Percentiles rank a stretch among this genome's conserved stretches.
Conservation (phyloP, 805 yeast genomes). For the Hyphopichia homilentoma region DNA sequence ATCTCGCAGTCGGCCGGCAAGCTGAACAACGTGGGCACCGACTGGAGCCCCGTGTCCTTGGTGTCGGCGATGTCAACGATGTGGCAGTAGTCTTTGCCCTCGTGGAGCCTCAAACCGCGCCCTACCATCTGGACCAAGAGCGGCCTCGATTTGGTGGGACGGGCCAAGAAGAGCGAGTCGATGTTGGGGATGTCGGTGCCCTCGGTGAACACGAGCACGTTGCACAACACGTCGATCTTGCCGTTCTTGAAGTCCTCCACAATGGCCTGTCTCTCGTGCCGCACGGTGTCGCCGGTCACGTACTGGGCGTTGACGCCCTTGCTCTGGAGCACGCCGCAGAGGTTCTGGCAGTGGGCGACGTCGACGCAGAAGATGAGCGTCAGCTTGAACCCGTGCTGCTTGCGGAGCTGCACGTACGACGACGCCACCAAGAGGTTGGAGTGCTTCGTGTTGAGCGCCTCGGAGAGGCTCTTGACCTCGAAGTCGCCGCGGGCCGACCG, state of each 20-base stretch:
- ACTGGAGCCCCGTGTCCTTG: constrained; percentile 47
- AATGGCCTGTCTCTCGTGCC: constrained; percentile 46
- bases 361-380: constrained; percentile 79
- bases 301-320: constrained; percentile 67
- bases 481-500: constrained; percentile 48
- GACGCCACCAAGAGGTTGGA: constrained; percentile 58
- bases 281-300: constrained; percentile 65
- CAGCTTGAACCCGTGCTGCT: constrained; percentile 44
- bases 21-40: constrained; percentile 50
- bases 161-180: constrained; percentile 70
- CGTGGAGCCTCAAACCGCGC: constrained; percentile 69
- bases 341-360: constrained; percentile 56
- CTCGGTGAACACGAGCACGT: constrained; percentile 88
- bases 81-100: constrained; percentile 63
- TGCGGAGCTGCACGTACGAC: constrained; percentile 37
- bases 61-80: constrained; percentile 76
- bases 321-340: constrained; percentile 50
- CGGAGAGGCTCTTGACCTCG: constrained; percentile 45
- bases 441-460: constrained; percentile 49
- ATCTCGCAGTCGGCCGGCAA: constrained; percentile 21
- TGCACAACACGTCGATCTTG: constrained; percentile 66
- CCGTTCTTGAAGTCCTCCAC: constrained; percentile 61
- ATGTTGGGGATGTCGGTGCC: constrained; percentile 93
- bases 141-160: constrained; percentile 77
- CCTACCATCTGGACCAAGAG: constrained; percentile 87